phyloP scores from a whole-genome alignment of 176 grass and related monocot genomes.

The Triticum timopheevii region DNA sequence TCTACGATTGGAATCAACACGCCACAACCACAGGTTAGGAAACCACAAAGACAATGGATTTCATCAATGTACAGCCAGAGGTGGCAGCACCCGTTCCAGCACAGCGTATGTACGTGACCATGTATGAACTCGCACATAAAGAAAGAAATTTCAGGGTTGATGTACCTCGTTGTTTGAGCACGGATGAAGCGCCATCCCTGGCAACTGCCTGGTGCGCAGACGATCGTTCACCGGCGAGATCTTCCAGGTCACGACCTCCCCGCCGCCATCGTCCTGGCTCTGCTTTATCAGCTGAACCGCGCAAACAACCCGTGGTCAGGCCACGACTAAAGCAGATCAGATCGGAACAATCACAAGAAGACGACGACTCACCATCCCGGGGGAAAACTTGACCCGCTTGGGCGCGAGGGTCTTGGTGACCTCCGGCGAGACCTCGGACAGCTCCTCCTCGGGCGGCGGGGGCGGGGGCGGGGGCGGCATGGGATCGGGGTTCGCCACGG shows the following conservation, averaged over 20 bases:
- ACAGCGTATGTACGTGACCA: not conserved
- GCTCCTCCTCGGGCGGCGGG: constrained; percentile 16
- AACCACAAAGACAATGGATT: not conserved
- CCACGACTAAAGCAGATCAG: not conserved
- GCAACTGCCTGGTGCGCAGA: constrained; percentile 54
- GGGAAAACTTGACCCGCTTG: constrained; percentile 90
- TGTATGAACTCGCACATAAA: not conserved
- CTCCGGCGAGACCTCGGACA: constrained; percentile 73
- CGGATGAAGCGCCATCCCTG: constrained; percentile 45
- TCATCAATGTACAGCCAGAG: not conserved
- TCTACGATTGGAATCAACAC: constrained; percentile 30
- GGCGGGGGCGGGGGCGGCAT: constrained; percentile 25
- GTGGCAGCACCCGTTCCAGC: not conserved
- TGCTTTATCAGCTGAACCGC: constrained; percentile 77
- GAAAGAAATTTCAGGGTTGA: not conserved
- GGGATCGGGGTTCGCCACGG: constrained; percentile 18
- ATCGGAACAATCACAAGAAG: not conserved
- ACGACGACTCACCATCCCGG: constrained; percentile 67
- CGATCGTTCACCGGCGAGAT: constrained; percentile 89
- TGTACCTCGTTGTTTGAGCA: constrained; percentile 69
- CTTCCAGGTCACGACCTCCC: constrained; percentile 82
- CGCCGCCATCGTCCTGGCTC: constrained; percentile 87
- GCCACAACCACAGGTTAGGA: not conserved
- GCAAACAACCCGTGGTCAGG: constrained; percentile 10
- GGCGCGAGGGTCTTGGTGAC: constrained; percentile 54